Base-by-base conservation (phyloP, 306 rosid species). In the Senna tora region DNA sequence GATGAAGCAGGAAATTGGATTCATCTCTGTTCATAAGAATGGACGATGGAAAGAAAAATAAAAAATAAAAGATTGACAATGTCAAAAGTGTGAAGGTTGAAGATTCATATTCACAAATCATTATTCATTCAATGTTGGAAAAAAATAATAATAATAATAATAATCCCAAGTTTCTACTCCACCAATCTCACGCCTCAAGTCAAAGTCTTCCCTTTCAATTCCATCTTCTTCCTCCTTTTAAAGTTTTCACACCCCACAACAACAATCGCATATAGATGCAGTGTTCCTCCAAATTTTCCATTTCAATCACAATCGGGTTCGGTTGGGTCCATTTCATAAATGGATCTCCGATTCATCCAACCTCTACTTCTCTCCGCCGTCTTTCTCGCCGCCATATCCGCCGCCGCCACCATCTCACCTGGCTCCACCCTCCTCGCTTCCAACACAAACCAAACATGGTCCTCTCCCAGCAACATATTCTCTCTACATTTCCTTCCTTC, bases 401-500 rank as follows among this genome's bases (percentile, higher is more conserved):
- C 67, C 34, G 67, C 39, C 56, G 10, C 50, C 7, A 17, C 81
- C 67, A 63, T 80, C 64, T 7, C 76, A 22, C 87, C 51, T 1
- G 96, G 87, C 21, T 68, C 88, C 1, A 62, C 87, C 36, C 96
- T 92, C 61, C 46, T 17, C 2, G 97, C 87, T 30, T 80, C 91
- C 21, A 58, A 60, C 71, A 62, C 42, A 9, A 81, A 38, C 55
- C 53, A 78, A 39, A 65, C 82, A 6, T 92, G 93, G 93, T 2
- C 79, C 16, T 92, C 93, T 3, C 52, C 80, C 9, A 43, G 36
- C 54, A 0, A 4, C 64, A 54, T 56, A 53, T 92, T 80, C 82
- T 84, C 88, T 38, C 63, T 92, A 2, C 56, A 83, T 19, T 89
- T 92, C 68, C 1, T 81, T 42, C 78, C 85, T 64, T 36, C 74